These are phyloP conservation scores for Camptophora hylomeconis DNA, from an alignment of 2,329 filamentous ascomycete species.

Conservation along the genomic window DNA sequence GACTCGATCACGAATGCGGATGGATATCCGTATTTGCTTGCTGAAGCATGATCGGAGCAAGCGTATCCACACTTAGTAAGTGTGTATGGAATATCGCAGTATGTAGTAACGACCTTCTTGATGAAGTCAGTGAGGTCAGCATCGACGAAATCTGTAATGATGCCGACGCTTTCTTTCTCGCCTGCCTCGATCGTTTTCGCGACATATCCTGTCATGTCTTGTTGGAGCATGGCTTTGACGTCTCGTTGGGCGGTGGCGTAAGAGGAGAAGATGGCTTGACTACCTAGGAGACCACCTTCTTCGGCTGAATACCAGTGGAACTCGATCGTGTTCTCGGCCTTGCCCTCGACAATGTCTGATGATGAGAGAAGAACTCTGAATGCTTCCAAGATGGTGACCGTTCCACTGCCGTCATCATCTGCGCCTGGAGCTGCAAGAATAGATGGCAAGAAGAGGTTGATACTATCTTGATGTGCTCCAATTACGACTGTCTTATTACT, in stretches of 20 bases:
- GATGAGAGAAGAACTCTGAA: conserved; percentile 67
- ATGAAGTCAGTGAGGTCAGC: conserved; percentile 73
- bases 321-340: conserved; percentile 74
- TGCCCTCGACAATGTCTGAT: conserved; percentile 55
- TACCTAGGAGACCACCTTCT: conserved; percentile 75
- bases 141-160: conserved; percentile 88
- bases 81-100: conserved; percentile 78
- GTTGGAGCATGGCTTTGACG: conserved; percentile 93
- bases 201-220: conserved; percentile 92
- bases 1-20: conserved; percentile 53
- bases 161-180: conserved; percentile 71
- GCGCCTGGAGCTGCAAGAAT: conserved; percentile 77
- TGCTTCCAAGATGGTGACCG: conserved; percentile 87
- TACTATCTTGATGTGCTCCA: conserved; percentile 87
- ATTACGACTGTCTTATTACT: conserved; percentile 75
- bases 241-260: conserved; percentile 63
- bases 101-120: conserved; percentile 74
- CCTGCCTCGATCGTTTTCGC: conserved; percentile 73
- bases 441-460: conserved; percentile 81
- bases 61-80: conserved; percentile 84
- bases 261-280: conserved; percentile 72
- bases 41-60: conserved; percentile 58
- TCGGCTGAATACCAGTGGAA: conserved; percentile 96
- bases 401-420: conserved; percentile 89
- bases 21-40: conserved; percentile 52